Evolutionary conservation across 768 basidiomycete species (phyloP), one percentile per base, ranked within the genome.

Genomic region (Pleurotus giganteus): DNA sequence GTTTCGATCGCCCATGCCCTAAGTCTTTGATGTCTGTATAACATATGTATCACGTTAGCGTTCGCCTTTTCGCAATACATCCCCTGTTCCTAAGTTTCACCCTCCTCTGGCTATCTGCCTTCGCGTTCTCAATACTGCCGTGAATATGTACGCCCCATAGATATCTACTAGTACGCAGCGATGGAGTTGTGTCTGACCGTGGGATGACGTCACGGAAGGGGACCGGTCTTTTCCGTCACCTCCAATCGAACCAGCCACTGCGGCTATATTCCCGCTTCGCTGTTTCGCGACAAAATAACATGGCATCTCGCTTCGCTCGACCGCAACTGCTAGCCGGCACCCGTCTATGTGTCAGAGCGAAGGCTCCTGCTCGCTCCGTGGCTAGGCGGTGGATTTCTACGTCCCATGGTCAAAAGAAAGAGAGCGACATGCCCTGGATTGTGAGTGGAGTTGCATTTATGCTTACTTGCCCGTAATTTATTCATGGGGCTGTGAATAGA

Each of bases 371-470:
- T 28, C 50, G 27, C 7, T 31, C 56, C 24, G 50, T 46, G 15
- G 42, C 45, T 44, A 56, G 57, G 15, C 19, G 53, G 11, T 58
- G 55, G 55, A 61, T 55, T 47, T 47, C 60, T 12, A 39, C 60
- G 24, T 45, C 46, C 29, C 60, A 61, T 28, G 58, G 45, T 46
- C 44, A 58, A 39, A 24, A 52, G 31, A 58, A 53, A 26, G 24
- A 37, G 43, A 61, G 60, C 31, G 60, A 61, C 42, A 56, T 44
- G 47, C 58, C 60, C 26, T 61, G 60, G 60, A 55, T 61, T 39
- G 60, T 61, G 49, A 43, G 60, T 54, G 19, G 29, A 23, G 32
- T 55, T 34, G 12, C 28, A 29, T 44, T 7, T 26, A 26, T 11
- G 26, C 2, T 7, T 36, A 3, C 12, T 37, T 34, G 15, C 27